These are phyloP conservation scores for Phialocephala sp. DNA, from an alignment of 2,329 filamentous ascomycete genomes.

Conservation along the genomic window DNA sequence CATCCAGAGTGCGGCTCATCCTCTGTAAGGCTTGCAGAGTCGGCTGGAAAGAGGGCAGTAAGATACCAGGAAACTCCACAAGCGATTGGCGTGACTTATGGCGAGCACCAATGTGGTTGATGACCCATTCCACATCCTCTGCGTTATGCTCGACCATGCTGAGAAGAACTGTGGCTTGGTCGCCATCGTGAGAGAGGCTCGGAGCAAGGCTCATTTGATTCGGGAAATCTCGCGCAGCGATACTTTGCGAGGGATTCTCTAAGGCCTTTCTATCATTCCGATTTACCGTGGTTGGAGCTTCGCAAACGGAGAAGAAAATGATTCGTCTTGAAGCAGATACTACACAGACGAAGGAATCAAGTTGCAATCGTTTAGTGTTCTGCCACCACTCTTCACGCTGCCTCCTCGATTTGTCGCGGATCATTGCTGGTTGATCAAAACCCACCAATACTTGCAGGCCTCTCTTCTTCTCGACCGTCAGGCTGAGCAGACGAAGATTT, in stretches of 20 bases:
- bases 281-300: conserved; percentile 31
- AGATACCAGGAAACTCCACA: conserved; percentile 66
- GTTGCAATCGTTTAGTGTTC: conserved; percentile 53
- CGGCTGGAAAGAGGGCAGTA: conserved; percentile 62
- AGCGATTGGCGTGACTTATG: conserved; percentile 44
- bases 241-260: neutral
- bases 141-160: conserved; percentile 39
- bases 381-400: conserved; percentile 56
- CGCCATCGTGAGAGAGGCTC: conserved; percentile 38
- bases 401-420: conserved; percentile 33
- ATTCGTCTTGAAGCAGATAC: conserved; percentile 47
- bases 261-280: conserved; percentile 25
- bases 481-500: conserved; percentile 29
- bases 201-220: conserved; percentile 28
- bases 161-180: conserved; percentile 41
- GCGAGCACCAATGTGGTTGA: conserved; percentile 24
- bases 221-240: conserved; percentile 21
- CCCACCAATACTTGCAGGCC: conserved; percentile 53
- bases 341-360: conserved; percentile 57
- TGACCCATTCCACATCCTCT: conserved; percentile 33
- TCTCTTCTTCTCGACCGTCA: conserved; percentile 35
- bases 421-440: conserved; percentile 52
- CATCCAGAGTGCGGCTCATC: conserved; percentile 50
- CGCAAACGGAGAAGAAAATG: conserved; percentile 50
- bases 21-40: conserved; percentile 61